Evolutionary conservation across 129 eudicot genomes (phyloP), one percentile per base, ranked within the genome.

Genomic region (Solidago caesia): DNA sequence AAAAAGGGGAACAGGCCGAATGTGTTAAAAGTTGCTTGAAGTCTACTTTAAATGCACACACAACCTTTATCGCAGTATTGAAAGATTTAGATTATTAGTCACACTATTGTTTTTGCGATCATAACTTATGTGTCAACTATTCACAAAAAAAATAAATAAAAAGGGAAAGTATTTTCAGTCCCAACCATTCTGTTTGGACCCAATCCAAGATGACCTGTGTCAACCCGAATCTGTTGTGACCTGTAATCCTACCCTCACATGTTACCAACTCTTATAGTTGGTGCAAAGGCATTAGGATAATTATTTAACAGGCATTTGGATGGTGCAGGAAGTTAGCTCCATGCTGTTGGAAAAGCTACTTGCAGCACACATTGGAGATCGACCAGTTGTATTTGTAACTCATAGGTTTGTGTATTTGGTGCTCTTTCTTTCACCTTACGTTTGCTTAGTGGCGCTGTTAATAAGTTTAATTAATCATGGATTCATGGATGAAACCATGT

Each of bases 301-400:
- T 53, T 52, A 21, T 70, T 9, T 45, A 52, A 41, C 15, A 16
- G 41, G 63, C 29, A 60, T 45, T 33, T n/a, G 48, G 42, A 44
- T 25, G 72, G 42, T 80, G 77, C 87, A 95, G 99, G 99, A 95
- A 85, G 99, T 95, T 69, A 95, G 99, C 77, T 81, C 97, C 43
- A 91, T 91, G 96, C 83, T 95, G 69, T 74, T 95, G 64, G 95
- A 91, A 70, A 95, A 89, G 88, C 90, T 95, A 76, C 72, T 81
- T 78, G 95, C 86, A 56, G 99, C 99, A 73, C 92, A 84, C 65
- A 95, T 95, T 75, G 99, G 99, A 67, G 87, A 86, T 72, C 86
- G 89, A 15, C 99, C 99, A 10, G 94, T 91, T 62, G 85, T 95
- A 59, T 95, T 95, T 81, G 96, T 95, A 74, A 88, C 99, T 42